Evolutionary conservation across 805 yeast species (phyloP).

Genomic region (Diddensiella transvaalensis): DNA sequence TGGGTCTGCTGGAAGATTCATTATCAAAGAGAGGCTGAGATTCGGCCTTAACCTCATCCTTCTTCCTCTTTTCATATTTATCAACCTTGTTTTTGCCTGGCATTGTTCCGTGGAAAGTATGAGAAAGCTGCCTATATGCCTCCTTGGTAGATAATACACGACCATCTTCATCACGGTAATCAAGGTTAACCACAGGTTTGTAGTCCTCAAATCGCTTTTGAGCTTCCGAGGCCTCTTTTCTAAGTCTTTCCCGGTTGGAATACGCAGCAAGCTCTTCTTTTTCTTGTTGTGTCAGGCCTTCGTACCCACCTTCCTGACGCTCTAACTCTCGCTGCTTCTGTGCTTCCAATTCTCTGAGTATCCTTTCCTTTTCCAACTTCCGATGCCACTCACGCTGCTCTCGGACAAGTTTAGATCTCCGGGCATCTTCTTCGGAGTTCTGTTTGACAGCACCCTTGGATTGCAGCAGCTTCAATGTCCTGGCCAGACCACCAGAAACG

Average conservation of each 20-base stretch:
- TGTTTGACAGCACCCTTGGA: constrained; percentile 29
- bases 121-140: constrained; percentile 75
- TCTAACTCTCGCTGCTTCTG: constrained; percentile 24
- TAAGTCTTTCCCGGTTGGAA: constrained; percentile 27
- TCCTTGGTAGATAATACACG: constrained; percentile 55
- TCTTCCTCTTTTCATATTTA: constrained; percentile 30
- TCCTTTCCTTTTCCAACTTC: constrained; percentile 19
- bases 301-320: constrained; percentile 24
- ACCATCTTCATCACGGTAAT: constrained; percentile 65
- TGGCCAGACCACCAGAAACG: constrained; percentile 36
- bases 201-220: constrained; percentile 36
- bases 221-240: constrained; percentile 32
- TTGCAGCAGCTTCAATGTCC: constrained; percentile 35
- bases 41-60: constrained; percentile 27
- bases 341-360: constrained; percentile 23
- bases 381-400: constrained; percentile 24
- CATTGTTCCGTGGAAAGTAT: constrained; percentile 66
- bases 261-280: constrained; percentile 32
- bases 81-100: constrained; percentile 36
- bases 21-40: constrained; percentile 19
- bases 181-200: constrained; percentile 44
- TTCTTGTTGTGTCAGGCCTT: constrained; percentile 31
- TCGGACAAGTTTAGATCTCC: constrained; percentile 15
- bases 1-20: constrained; percentile 1
- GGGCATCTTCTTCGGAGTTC: constrained; percentile 22